Base-by-base conservation (phyloP, 148 eudicot genomes). In the Camellia granthamiana region DNA sequence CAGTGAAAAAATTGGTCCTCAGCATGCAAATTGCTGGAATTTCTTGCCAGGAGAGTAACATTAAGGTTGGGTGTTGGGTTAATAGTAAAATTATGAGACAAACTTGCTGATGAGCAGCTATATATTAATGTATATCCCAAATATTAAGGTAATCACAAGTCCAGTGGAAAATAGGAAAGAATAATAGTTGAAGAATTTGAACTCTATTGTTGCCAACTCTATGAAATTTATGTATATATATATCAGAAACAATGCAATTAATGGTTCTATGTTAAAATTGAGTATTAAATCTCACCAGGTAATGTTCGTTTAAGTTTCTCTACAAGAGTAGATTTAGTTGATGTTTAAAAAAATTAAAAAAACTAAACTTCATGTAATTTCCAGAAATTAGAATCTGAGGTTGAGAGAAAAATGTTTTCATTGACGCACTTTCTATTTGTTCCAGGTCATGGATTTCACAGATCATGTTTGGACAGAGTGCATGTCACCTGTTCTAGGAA, bases 381-480 rank as follows among this genome's bases (percentile, higher is more conserved):
- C 38, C 38, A 30, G 38, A 30, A 30, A 30, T 30, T 30, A 30
- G 38, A 30, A 30, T 30, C 38, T 30, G 38, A 30, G 38, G 38
- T 30, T 14, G 30, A 42, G 23, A 46, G 54, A 38, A 55, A 58
- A 75, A 2, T 47, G 7, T 65, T 51, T 74, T 21, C 19, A 3
- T 66, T 46, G 23, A 52, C 55, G 19, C 21, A 49, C 14, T 49
- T 72, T 21, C 43, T 46, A 43, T 38, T 42, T 65, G 21, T 77
- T 81, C 76, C 90, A 95, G 99, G 83, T 90, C 66, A 60, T 96
- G 85, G 97, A 93, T 86, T 89, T 93, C 71, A 96, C 97, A 2
- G 99, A 96, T 86, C 99, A 96, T 88, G 92, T 96, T 75, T 96
- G 99, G 99, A 93, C 98, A 69, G 99, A 96, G 85, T 93, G 99